Percentiles rank a stretch among this genome's conserved stretches.
phyloP scores from a whole-genome alignment of 345 rosid species.

The Cardamine chenopodiifolia region DNA sequence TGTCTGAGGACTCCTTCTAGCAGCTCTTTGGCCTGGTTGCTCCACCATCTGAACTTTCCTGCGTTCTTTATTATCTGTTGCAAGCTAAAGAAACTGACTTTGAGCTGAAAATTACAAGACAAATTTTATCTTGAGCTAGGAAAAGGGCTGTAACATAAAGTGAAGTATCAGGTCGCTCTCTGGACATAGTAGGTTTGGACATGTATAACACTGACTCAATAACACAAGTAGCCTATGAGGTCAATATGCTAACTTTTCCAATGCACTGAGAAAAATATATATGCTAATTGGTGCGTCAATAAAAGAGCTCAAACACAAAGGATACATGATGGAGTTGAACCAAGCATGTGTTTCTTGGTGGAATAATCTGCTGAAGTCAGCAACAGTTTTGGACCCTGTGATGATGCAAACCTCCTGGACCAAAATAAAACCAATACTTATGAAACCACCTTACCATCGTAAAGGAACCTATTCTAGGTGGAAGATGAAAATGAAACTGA shows the following conservation, averaged over 20 bases:
- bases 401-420: conserved; percentile 66
- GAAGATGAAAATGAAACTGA: conserved; percentile 14
- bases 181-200: conserved; percentile 16
- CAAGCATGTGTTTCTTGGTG: conserved; percentile 67
- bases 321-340: conserved; percentile 80
- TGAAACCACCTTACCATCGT: conserved; percentile 18
- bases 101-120: conserved; percentile 7
- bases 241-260: conserved; percentile 5
- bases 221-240: conserved; percentile 16
- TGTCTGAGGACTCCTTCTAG: conserved; percentile 70
- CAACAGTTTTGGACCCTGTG: conserved; percentile 72
- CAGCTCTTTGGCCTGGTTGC: conserved; percentile 87
- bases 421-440: conserved; percentile 31
- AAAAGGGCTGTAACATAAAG: conserved; percentile 22
- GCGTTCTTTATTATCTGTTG: conserved; percentile 79
- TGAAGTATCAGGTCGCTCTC: not conserved
- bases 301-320: conserved; percentile 44
- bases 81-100: conserved; percentile 62
- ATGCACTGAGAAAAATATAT: conserved; percentile 7
- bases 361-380: conserved; percentile 76
- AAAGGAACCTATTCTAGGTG: conserved; percentile 15
- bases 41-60: conserved; percentile 95
- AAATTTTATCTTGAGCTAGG: not conserved
- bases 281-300: not conserved
- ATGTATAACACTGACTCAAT: conserved; percentile 10